Base-by-base conservation (phyloP, 257 asterid species). In the Verbena officinalis region DNA sequence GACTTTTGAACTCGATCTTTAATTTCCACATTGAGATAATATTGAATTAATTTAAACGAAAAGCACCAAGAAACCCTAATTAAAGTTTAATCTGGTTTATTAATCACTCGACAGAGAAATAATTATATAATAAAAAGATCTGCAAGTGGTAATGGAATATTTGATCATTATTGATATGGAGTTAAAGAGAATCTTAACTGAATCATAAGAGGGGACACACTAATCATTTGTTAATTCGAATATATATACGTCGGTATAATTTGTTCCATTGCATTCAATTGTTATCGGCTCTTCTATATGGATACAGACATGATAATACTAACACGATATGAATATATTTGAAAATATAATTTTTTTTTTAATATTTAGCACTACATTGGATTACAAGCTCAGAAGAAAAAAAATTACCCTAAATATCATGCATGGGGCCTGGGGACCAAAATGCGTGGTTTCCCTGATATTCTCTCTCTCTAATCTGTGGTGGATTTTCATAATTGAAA, bases 121-220 rank as follows among this genome's bases (percentile, higher is more conserved):
- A 19, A 52, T 5, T 21, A 53, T 13, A 33, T 31, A 46, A 68
- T 56, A 9, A 48, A 30, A 21, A 46, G 45, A 40, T 17, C 15
- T 31, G 3, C 43, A 42, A 45, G 21, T 21, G 64, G 50, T 53
- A 49, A 20, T 49, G 40, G 44, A 11, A 57, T 27, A 36, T 5
- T 36, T 36, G 11, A 44, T n/a, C 15, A 42, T 42, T 68, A 66
- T 68, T 67, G 44, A 46, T 46, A 52, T 62, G 55, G 62, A 21
- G 39, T 65, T 56, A 65, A 55, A 65, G 65, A 52, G 70, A 77
- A 73, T 77, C 74, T 65, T 39, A 61, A 20, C 66, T 40, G 54
- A 67, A 78, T 68, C 79, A 40, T 60, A 15, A 61, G 51, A 36
- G 71, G n/a, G 78, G 71, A n/a, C 75, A 59, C 67, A 55, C 38